phyloP scores from a whole-genome alignment of 345 rosid species.

The Hibiscus tridactylites region DNA sequence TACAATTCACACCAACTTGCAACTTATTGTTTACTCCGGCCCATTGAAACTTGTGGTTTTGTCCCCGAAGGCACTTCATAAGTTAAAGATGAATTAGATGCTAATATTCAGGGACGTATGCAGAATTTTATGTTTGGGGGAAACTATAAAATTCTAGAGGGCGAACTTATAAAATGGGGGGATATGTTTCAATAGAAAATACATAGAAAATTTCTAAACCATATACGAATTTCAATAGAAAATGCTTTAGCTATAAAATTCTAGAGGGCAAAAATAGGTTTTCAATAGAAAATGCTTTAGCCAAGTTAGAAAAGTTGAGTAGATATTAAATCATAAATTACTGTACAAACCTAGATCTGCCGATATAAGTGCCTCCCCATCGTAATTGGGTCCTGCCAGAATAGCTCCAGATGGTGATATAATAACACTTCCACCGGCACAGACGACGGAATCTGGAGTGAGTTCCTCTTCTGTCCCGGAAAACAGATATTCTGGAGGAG shows the following conservation, averaged over 20 bases:
- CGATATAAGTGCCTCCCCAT: slow-evolving; percentile 76
- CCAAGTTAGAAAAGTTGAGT: not conserved
- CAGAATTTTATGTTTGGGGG: no score
- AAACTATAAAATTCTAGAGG: no score
- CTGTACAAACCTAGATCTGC: slow-evolving; percentile 68
- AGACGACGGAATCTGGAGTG: slow-evolving; percentile 67
- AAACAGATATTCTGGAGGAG: slow-evolving; percentile 76
- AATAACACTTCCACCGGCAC: slow-evolving; percentile 88
- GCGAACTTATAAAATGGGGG: no score
- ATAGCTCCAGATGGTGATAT: slow-evolving; percentile 80
- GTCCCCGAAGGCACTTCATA: no score
- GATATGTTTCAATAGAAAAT: no score
- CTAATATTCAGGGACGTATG: no score
- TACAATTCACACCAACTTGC: not conserved
- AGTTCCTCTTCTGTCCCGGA: slow-evolving; percentile 57
- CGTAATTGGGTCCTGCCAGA: slow-evolving; percentile 85
- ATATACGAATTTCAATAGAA: no score
- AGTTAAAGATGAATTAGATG: no score
- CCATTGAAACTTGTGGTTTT: not conserved
- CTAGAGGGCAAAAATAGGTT: no score
- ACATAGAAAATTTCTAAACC: no score
- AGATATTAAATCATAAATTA: not conserved
- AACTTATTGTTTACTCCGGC: not conserved
- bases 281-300: no score
- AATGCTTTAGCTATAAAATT: no score